phyloP scores from a whole-genome alignment of 164 flowering plant species.

The Umbilicus rupestris region DNA sequence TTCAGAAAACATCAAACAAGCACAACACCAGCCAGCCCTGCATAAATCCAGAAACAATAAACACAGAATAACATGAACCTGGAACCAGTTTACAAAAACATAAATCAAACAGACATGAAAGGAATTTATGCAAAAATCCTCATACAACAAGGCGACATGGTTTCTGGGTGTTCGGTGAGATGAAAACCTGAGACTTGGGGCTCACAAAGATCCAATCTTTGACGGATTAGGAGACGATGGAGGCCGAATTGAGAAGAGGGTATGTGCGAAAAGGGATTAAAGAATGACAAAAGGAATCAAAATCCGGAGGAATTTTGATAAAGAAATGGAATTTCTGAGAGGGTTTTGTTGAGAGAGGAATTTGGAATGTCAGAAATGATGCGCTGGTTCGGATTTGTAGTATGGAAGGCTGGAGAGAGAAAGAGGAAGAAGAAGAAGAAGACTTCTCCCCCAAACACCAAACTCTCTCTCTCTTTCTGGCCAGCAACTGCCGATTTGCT shows the following conservation, averaged over 20 bases:
- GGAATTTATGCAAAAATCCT: background rate
- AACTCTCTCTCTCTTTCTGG: background rate
- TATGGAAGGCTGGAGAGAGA: conserved; percentile 2
- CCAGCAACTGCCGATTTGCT: conserved; percentile 8
- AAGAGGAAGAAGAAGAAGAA: background rate
- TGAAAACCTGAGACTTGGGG: background rate
- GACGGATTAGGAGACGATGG: background rate
- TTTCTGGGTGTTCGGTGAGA: background rate
- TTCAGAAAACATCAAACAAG: background rate
- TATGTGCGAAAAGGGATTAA: background rate
- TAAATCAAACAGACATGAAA: too few species aligned
- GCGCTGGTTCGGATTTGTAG: background rate
- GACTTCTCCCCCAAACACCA: conserved; percentile 1
- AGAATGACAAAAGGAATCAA: background rate
- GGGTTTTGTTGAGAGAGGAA: background rate
- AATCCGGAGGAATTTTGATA: background rate
- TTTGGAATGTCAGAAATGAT: conserved; percentile 10
- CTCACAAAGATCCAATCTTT: conserved; percentile 1
- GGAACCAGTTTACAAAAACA: background rate
- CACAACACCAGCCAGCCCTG: background rate
- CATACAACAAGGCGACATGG: background rate
- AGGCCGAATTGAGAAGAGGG: background rate
- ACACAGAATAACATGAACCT: background rate
- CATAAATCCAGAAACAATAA: background rate
- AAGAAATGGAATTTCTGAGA: background rate